Conservation (phyloP, 441 rosid genomes). For the Adansonia grandidieri region DNA sequence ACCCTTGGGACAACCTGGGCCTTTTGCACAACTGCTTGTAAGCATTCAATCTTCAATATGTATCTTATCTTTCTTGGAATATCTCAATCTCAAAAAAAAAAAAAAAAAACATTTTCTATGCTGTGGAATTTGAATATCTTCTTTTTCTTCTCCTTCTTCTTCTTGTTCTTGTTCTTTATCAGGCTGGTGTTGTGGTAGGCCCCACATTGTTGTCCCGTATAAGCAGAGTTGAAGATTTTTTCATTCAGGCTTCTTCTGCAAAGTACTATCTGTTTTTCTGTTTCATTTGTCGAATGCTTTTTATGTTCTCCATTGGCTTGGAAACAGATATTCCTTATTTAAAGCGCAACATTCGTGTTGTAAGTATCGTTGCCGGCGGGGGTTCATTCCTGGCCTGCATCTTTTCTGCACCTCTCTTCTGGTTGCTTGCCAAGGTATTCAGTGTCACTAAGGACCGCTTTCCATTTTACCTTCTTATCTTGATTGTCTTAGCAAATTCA, state of each 20-base stretch:
- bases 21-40: conserved; percentile 74
- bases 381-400: conserved; percentile 34
- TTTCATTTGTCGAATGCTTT: conserved; percentile 55
- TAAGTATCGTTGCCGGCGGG: conserved; percentile 47
- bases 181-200: conserved; percentile 84
- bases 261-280: conserved; percentile 56
- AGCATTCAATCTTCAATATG: conserved; percentile 6
- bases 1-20: conserved; percentile 76
- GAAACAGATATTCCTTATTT: conserved; percentile 64
- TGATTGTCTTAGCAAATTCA: conserved; percentile 58
- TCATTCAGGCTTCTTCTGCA: conserved; percentile 60
- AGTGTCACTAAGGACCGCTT: conserved; percentile 29
- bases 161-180: conserved; percentile 14
- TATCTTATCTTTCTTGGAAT: not conserved
- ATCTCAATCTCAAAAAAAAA: not conserved
- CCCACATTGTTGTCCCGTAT: conserved; percentile 66
- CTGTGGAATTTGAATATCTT: not conserved
- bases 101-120: not conserved
- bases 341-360: conserved; percentile 50
- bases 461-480: conserved; percentile 39
- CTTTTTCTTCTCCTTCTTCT: not conserved
- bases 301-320: conserved; percentile 85
- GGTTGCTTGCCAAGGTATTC: conserved; percentile 39
- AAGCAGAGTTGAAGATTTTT: conserved; percentile 39
- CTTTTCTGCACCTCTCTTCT: conserved; percentile 44